Percentiles rank a stretch among this genome's conserved stretches.
These are phyloP conservation scores for Magnusiomyces ingens DNA, from an alignment of 1,139 yeast species.

Conservation along the genomic window DNA sequence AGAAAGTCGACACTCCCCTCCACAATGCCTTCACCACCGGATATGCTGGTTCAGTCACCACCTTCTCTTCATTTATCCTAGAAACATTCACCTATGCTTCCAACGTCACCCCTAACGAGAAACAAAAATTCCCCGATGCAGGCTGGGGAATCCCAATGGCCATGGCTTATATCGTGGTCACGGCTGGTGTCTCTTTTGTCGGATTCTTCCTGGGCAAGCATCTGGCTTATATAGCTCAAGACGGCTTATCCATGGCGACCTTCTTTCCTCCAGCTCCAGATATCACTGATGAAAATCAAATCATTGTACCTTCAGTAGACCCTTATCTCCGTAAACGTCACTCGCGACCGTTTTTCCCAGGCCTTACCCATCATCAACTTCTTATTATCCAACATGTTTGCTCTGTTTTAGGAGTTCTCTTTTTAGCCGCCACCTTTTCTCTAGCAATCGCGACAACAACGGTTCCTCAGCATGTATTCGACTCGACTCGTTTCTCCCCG, in stretches of 20 bases:
- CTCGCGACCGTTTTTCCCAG: neutral
- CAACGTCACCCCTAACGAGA: conserved; percentile 31
- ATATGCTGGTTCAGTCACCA: conserved; percentile 78
- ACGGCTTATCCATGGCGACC: neutral
- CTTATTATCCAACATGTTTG: conserved; percentile 4
- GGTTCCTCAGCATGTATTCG: conserved; percentile 9
- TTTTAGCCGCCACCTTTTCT: conserved; percentile 31
- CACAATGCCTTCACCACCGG: conserved; percentile 72
- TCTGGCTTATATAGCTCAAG: conserved; percentile 23
- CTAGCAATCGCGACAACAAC: conserved; percentile 42
- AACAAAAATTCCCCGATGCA: conserved; percentile 43
- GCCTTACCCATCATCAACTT: neutral
- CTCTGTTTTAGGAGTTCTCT: conserved; percentile 28
- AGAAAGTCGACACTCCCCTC: conserved; percentile 43
- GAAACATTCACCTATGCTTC: conserved; percentile 55
- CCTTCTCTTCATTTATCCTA: conserved; percentile 66
- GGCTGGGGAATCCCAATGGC: conserved; percentile 67
- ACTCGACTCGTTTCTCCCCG: neutral
- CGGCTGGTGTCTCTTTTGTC: conserved; percentile 38
- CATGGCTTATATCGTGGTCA: conserved; percentile 31
- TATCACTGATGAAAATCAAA: no score
- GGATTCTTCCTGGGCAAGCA: conserved; percentile 43
- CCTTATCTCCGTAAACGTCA: no score
- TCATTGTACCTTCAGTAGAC: no score
- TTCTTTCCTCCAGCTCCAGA: neutral